These are phyloP conservation scores for Chytriomyces hyalinus DNA, from an alignment of 192 early-diverging fungal species.

Conservation along the genomic window DNA sequence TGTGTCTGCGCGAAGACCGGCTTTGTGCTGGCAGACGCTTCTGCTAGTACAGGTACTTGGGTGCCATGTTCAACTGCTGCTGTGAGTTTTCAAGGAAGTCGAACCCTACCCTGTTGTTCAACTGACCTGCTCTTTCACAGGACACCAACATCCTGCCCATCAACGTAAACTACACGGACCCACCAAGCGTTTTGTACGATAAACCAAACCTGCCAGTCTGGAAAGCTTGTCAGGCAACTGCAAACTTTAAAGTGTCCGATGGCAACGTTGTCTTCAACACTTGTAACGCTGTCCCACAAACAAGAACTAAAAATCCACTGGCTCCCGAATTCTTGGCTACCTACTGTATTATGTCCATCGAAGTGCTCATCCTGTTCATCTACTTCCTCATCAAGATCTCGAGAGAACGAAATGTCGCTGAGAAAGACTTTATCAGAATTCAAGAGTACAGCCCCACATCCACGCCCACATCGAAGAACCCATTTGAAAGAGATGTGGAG, in stretches of 20 bases:
- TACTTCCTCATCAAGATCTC: constrained; percentile 29
- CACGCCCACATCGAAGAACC: background rate
- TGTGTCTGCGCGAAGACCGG: constrained; percentile 24
- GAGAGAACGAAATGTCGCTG: constrained; percentile 9
- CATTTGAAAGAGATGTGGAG: constrained; percentile 29
- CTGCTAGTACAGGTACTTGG: background rate
- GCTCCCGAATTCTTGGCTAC: constrained; percentile 38
- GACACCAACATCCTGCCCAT: background rate
- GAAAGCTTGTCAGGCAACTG: background rate
- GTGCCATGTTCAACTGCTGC: constrained; percentile 6
- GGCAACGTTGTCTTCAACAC: constrained; percentile 18
- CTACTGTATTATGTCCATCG: constrained; percentile 37
- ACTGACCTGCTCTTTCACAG: background rate
- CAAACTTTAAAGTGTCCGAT: background rate
- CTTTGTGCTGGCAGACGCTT: constrained; percentile 11
- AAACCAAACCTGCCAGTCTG: constrained; percentile 19
- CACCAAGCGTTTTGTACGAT: background rate
- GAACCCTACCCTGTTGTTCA: background rate
- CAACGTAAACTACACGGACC: constrained; percentile 13
- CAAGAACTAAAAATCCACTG: constrained; percentile 28
- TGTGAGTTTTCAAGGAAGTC: background rate
- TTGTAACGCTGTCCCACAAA: constrained; percentile 16
- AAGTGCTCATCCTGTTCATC: constrained; percentile 33
- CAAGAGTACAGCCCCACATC: background rate
- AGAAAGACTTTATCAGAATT: constrained; percentile 4